Evolutionary conservation across 1,139 yeast genomes (phyloP).

Genomic region (Blastobotrys aristatus): DNA sequence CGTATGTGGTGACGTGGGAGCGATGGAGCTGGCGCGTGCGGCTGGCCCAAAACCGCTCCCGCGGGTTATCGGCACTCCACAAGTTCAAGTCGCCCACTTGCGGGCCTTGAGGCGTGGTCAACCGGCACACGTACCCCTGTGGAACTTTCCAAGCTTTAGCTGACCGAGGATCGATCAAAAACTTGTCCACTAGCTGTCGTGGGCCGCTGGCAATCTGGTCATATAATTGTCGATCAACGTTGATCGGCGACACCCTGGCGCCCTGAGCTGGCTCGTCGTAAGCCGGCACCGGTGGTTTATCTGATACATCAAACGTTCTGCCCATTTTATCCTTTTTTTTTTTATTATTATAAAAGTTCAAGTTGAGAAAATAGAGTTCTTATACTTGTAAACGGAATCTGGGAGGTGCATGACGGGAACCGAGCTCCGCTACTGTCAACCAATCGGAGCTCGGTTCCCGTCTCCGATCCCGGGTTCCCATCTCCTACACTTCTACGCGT

Average conservation of each 20-base stretch:
- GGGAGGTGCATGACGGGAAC: too few relatives aligned
- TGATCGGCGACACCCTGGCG: slow-evolving; percentile 47
- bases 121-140: slow-evolving; percentile 52
- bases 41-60: slow-evolving; percentile 67
- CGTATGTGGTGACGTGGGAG: slow-evolving; percentile 60
- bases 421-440: too few relatives aligned
- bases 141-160: slow-evolving; percentile 61
- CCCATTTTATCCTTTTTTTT: slow-evolving; percentile 1
- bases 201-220: slow-evolving; percentile 42
- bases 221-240: slow-evolving; percentile 48
- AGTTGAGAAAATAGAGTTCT: too few relatives aligned
- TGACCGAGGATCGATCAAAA: slow-evolving; percentile 48
- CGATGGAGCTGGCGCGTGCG: slow-evolving; percentile 62
- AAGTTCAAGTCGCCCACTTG: slow-evolving; percentile 66
- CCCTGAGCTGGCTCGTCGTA: slow-evolving; percentile 47
- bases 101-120: slow-evolving; percentile 63
- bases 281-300: slow-evolving; percentile 46
- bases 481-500: too few relatives aligned
- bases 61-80: slow-evolving; percentile 56
- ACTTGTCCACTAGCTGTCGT: slow-evolving; percentile 35
- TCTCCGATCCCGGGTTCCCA: too few relatives aligned
- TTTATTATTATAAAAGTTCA: too few relatives aligned
- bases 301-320: neutral
- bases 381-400: too few relatives aligned
- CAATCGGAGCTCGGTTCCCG: too few relatives aligned